A percentile compares a stretch with the other conserved stretches of the same genome.
Evolutionary conservation across 2,329 filamentous ascomycete genomes (phyloP).

Genomic region (Paracamarosporium sp.): DNA sequence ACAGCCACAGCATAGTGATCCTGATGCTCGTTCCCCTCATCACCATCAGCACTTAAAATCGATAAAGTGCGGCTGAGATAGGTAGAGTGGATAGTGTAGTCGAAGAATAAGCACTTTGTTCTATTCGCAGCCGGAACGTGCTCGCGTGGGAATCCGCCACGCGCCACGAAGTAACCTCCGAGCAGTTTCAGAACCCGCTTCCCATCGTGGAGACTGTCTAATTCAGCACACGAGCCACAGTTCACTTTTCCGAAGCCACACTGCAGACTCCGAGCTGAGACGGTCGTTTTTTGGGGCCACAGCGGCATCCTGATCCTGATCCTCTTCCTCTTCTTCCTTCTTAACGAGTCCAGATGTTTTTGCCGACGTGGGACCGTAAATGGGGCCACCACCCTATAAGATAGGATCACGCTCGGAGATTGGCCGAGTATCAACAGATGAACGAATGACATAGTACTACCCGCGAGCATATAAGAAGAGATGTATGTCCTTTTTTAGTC

Average conservation of each 20-base stretch:
- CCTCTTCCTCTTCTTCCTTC: neutral
- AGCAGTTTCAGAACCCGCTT: neutral
- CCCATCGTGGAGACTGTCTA: neutral
- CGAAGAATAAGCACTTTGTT: conserved; percentile 15
- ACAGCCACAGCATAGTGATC: conserved; percentile 20
- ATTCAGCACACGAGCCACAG: neutral
- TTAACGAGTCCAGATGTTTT: too few species aligned
- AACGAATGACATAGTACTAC: neutral
- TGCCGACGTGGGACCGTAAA: neutral
- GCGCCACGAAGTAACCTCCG: conserved; percentile 5
- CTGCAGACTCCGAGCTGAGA: neutral
- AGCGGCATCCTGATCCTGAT: neutral
- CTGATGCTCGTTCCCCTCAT: neutral
- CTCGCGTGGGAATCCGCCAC: neutral
- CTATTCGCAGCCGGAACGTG: neutral
- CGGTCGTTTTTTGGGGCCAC: too few species aligned
- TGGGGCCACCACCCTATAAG: neutral
- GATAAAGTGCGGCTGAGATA: conserved; percentile 17
- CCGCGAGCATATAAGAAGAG: neutral
- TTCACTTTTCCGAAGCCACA: neutral
- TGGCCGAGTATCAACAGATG: neutral
- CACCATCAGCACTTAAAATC: neutral
- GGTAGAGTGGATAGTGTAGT: neutral
- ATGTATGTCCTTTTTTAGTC: conserved; percentile 59
- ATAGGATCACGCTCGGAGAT: neutral